Evolutionary conservation across 164 flowering plant species (phyloP), one percentile per base, ranked within the genome.

Genomic region (Hamamelis virginiana): DNA sequence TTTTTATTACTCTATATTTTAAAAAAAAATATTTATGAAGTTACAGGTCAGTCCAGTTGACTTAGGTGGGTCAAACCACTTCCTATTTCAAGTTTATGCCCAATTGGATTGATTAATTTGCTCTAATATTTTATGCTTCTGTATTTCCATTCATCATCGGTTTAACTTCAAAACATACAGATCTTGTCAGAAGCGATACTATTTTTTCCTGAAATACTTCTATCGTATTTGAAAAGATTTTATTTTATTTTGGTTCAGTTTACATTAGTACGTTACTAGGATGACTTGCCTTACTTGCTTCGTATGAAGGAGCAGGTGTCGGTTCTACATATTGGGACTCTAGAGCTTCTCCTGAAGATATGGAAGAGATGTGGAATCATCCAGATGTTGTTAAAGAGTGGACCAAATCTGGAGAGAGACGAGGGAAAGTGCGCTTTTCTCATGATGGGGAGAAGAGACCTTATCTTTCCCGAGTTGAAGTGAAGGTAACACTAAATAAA

Each of bases 351-450:
- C 72, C 81, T 4, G 96, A 89, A 76, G 93, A 94, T 79, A 89
- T 94, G 98, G 89, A 84, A 65, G 87, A 80, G 64, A 78, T 94
- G 86, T 94, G 97, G 97, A 88, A 72, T 69, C 77, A 80, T 77
- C 81, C 89, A 45, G 78, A 69, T 57, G 86, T 91, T 41, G 65
- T 58, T 41, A 89, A 81, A 72, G 98, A 87, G 72, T 94, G 98
- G 98, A 82, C 70, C 44, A 86, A 82, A 66, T 86, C 92, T 33
- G 89, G 90, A 66, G 94, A 91, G 80, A 85, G 62, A 73, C 67
- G 75, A 28, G 96, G 97, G 68, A 79, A 81, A 65, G 97, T 94
- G 59, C 86, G 88, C 1, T 87, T 94, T 81, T 81, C 94, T 53
- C 87, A 72, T 70, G 95, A 91, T 72, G 64, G 65, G 18, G 80